Percentiles rank a stretch among this genome's conserved stretches.
phyloP scores from a whole-genome alignment of 208 protist genomes.

The Crithidia brevicula region DNA sequence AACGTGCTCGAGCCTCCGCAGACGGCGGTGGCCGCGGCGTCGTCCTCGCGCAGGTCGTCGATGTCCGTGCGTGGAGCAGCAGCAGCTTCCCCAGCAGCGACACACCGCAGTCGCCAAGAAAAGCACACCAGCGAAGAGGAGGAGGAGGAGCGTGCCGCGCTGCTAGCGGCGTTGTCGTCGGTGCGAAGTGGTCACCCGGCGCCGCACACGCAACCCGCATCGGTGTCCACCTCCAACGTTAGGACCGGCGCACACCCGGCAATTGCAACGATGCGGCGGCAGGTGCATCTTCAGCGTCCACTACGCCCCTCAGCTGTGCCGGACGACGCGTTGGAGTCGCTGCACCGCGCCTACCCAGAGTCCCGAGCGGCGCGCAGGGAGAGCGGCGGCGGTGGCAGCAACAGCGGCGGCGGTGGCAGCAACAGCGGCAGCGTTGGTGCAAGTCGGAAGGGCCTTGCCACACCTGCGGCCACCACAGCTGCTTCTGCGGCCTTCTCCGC shows the following conservation, averaged over 20 bases:
- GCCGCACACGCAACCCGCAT: not conserved
- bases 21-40: not conserved
- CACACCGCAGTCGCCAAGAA: too few species aligned
- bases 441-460: too few species aligned
- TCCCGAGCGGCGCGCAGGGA: too few species aligned
- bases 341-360: too few species aligned
- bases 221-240: not conserved
- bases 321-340: too few species aligned
- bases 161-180: conserved; percentile 24
- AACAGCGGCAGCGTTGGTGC: too few species aligned
- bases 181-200: not conserved
- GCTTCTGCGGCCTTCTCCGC: too few species aligned
- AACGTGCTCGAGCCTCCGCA: conserved; percentile 44
- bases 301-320: conserved; percentile 34
- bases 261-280: conserved; percentile 25
- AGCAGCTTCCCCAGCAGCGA: not conserved
- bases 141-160: conserved; percentile 34
- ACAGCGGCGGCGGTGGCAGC: too few species aligned
- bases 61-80: not conserved
- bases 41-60: conserved; percentile 1
- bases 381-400: too few species aligned
- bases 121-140: too few species aligned
- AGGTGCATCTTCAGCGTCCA: conserved; percentile 39
- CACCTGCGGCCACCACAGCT: too few species aligned
- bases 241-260: not conserved